Base-by-base conservation (phyloP, 306 rosid species). In the Morella rubra region DNA sequence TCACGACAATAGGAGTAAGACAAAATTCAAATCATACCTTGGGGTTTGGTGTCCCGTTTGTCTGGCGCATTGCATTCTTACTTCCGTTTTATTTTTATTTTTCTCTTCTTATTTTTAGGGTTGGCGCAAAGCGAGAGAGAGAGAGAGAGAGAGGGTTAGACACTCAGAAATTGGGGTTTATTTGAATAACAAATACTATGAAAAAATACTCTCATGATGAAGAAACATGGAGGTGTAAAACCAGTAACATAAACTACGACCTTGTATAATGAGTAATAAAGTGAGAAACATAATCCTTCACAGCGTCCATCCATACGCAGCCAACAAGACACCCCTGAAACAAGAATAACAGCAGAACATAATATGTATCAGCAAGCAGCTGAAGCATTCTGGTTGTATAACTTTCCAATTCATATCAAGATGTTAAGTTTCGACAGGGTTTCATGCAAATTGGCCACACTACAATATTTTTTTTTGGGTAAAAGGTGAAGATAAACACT, bases 321-420 rank as follows among this genome's bases (percentile, higher is more conserved):
- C 81, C 73, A 37, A 54, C 81, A 53, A 59, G 44, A 70, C 59
- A 44, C 47, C 76, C 85, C 87, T 86, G 81, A 54, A 77, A 58
- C 11, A 71, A 62, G 55, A 44, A 76, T 1, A 77, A 16, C 16
- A 8, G 16, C 1, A 69, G 2, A 47, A 71, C 14, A 49, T 49
- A 12, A 52, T 13, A 24, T 2, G 59, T 66, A 32, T 27, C 46
- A 24, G 62, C 74, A 71, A 32, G 75, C 15, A 50, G 14, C 15
- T 32, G 37, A 3, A 47, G 37, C 56, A 24, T 24, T 52, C 5
- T 13, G 44, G 12, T 32, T 1, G 14, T 51, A 50, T 44, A 37
- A 71, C 51, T 50, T 27, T 51, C 4, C 1, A 24, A n/a, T 9
- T 10, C 32, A 45, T 45, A 8, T 41, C 15, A n/a, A 45, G 15